Evolutionary conservation across 352 stramenopile genomes (phyloP).

Genomic region (Pythium rishiriense): DNA sequence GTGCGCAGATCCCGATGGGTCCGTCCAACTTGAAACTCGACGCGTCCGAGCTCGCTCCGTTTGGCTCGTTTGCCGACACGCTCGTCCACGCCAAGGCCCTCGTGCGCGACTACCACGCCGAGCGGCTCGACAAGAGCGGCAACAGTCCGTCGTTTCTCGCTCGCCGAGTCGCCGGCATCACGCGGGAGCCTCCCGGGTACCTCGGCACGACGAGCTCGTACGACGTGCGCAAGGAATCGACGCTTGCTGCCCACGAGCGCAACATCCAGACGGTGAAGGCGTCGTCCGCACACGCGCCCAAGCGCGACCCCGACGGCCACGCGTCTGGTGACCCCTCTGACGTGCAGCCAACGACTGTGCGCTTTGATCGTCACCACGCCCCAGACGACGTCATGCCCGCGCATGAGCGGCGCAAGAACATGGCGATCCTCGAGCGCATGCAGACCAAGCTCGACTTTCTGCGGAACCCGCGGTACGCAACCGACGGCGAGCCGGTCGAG

Average conservation of each 20-base stretch:
- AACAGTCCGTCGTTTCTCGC: constrained; percentile 32
- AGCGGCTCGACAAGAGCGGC: constrained; percentile 44
- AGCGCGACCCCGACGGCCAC: not conserved
- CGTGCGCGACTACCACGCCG: constrained; percentile 52
- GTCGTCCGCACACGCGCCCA: not conserved
- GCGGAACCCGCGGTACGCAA: constrained; percentile 57
- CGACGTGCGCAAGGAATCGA: constrained; percentile 48
- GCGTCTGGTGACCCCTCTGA: too few relatives aligned
- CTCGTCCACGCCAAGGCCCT: constrained; percentile 61
- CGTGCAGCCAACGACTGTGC: too few relatives aligned
- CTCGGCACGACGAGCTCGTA: constrained; percentile 51
- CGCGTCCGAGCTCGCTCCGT: constrained; percentile 37
- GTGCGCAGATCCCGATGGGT: constrained; percentile 73
- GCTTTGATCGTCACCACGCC: not conserved
- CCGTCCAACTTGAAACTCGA: constrained; percentile 57
- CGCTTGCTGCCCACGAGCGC: constrained; percentile 40
- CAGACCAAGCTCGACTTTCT: constrained; percentile 77
- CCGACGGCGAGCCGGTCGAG: not conserved
- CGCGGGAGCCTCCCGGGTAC: constrained; percentile 45
- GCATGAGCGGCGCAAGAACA: constrained; percentile 58
- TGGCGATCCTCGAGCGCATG: constrained; percentile 72
- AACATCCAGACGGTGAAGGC: constrained; percentile 50
- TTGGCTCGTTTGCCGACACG: constrained; percentile 43
- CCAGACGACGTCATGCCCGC: constrained; percentile 41
- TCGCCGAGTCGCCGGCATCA: constrained; percentile 27